Evolutionary conservation across 2,329 filamentous ascomycete genomes (phyloP).

Genomic region (Sporothrix sp.): DNA sequence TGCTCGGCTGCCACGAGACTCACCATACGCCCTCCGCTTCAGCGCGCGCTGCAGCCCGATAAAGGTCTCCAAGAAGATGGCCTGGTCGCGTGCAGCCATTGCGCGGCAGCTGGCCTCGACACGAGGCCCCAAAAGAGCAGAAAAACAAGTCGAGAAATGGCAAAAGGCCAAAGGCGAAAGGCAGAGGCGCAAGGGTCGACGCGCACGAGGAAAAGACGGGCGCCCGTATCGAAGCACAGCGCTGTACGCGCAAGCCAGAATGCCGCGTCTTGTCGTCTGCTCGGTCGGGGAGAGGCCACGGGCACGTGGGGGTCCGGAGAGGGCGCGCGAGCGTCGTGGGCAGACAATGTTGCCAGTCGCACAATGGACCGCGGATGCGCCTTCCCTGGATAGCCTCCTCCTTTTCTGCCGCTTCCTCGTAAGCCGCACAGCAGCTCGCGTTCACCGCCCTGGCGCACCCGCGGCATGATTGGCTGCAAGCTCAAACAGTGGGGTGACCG

Average conservation of each 20-base stretch:
- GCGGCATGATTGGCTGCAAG: neutral
- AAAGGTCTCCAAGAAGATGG: constrained; percentile 18
- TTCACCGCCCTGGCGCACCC: neutral
- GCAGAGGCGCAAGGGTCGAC: no score
- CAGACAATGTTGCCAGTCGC: neutral
- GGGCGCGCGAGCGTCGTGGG: no score
- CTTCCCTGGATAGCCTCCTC: constrained; percentile 2
- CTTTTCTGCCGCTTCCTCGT: constrained; percentile 3
- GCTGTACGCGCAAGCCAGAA: no score
- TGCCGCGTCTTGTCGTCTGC: no score
- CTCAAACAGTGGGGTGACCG: neutral
- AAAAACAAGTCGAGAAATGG: neutral
- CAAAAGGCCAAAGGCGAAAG: no score
- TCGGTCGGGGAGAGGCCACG: no score
- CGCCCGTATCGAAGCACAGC: no score
- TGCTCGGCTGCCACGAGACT: neutral
- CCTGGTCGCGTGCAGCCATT: constrained; percentile 18
- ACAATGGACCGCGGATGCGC: neutral
- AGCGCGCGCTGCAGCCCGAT: constrained; percentile 18
- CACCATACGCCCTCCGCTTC: constrained; percentile 20
- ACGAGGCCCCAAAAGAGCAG: neutral
- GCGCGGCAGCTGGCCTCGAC: neutral
- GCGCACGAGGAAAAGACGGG: no score
- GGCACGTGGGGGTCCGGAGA: no score
- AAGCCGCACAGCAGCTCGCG: neutral